phyloP scores from a whole-genome alignment of 129 eudicot species.

The Flaveria robusta region DNA sequence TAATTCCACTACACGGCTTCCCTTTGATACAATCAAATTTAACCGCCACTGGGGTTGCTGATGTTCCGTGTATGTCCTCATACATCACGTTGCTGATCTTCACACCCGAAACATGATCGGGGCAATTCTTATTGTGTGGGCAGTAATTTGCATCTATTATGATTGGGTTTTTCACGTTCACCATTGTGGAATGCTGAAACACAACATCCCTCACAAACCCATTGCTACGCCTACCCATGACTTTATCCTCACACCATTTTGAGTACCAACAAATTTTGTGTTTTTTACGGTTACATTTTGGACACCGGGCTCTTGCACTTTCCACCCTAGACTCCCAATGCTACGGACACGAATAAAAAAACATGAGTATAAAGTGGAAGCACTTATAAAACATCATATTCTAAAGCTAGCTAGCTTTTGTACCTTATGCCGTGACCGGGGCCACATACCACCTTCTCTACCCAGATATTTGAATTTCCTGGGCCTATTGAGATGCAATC shows the following conservation, averaged over 20 bases:
- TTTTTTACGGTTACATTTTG: slow-evolving; percentile 32
- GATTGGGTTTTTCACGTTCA: slow-evolving; percentile 38
- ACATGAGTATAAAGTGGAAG: neutral
- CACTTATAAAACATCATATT: neutral
- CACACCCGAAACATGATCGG: slow-evolving; percentile 39
- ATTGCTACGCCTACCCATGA: slow-evolving; percentile 49
- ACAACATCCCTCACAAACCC: slow-evolving; percentile 39
- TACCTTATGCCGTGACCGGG: slow-evolving; percentile 65
- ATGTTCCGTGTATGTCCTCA: slow-evolving; percentile 50
- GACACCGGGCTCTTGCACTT: slow-evolving; percentile 31
- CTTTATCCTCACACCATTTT: slow-evolving; percentile 42
- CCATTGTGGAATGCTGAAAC: slow-evolving; percentile 43
- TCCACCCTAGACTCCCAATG: slow-evolving; percentile 46
- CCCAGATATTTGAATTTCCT: slow-evolving; percentile 36
- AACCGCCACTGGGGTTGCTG: slow-evolving; percentile 40
- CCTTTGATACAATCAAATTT: slow-evolving; percentile 37
- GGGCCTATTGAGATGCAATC: slow-evolving; percentile 49
- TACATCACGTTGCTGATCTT: slow-evolving; percentile 43
- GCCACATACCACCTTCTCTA: slow-evolving; percentile 43
- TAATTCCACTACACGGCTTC: slow-evolving; percentile 44
- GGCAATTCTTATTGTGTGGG: slow-evolving; percentile 24
- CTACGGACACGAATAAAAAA: neutral
- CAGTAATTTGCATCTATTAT: slow-evolving; percentile 39
- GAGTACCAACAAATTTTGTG: slow-evolving; percentile 28
- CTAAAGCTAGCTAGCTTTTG: neutral